These are phyloP conservation scores for Biancaea sappan DNA, from an alignment of 306 rosid species.

Conservation along the genomic window DNA sequence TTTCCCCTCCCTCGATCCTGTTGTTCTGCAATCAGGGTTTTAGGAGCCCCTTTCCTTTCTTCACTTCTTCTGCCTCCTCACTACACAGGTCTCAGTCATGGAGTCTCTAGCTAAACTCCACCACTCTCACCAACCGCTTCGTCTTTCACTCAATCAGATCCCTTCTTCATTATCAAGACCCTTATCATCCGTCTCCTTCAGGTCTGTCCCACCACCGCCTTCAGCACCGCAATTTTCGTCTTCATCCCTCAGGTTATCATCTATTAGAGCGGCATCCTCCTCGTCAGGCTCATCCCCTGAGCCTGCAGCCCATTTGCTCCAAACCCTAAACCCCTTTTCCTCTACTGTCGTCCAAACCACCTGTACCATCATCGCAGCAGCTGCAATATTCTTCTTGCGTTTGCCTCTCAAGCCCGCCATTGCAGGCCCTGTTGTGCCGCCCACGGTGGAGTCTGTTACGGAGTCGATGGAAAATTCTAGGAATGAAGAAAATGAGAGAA, in stretches of 20 bases:
- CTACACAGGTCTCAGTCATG: constrained; percentile 43
- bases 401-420: constrained; percentile 43
- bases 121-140: constrained; percentile 50
- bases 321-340: constrained; percentile 46
- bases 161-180: constrained; percentile 44
- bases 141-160: constrained; percentile 53
- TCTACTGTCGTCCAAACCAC: constrained; percentile 51
- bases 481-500: constrained; percentile 36
- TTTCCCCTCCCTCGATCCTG: not conserved
- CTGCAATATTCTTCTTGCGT: constrained; percentile 60
- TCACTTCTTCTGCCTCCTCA: not conserved
- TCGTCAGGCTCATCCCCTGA: not conserved
- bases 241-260: constrained; percentile 25
- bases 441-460: constrained; percentile 40
- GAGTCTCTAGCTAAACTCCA: constrained; percentile 49
- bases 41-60: not conserved
- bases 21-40: constrained; percentile 20
- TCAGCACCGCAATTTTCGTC: constrained; percentile 38
- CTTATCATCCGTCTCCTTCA: constrained; percentile 41
- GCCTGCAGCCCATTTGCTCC: constrained; percentile 31
- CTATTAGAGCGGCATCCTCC: constrained; percentile 44
- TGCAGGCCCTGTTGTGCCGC: constrained; percentile 36
- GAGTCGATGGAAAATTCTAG: constrained; percentile 30
- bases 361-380: constrained; percentile 53
- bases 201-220: not conserved